Evolutionary conservation across 2,329 filamentous ascomycete species (phyloP), one percentile per base, ranked within the genome.

Genomic region (Grosmannia penicillata): DNA sequence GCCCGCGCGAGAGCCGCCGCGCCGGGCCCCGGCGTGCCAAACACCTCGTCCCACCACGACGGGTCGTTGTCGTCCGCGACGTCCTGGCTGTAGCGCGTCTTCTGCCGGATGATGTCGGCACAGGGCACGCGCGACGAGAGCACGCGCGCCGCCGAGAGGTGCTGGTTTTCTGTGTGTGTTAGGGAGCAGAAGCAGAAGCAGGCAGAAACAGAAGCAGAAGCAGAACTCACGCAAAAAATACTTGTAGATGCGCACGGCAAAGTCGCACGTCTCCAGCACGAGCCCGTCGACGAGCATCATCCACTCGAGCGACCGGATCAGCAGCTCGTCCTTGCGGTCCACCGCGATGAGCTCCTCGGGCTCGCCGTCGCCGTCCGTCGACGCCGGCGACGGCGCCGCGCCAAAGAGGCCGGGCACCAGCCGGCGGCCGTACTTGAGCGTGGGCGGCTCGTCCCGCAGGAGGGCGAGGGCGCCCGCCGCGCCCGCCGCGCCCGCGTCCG

Each of bases 251-350:
- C 75, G 69, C 23, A 73, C 72, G 30, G 84, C 76, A 33, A 51
- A 58, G 21, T 49, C 48, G 47, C 55, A 57, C 25, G 55, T 56
- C 42, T 55, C 53, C 15, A 50, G 46, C 2, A 55, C 49, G 29
- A 53, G 47, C 3, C 51, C 78, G 36, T 81, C 73, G 8, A 89
- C 70, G 40, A 83, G 68, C 41, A 83, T 62, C 54, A 89, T 78
- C 87, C 89, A 96, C 52, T 93, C 82, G 42, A 95, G 61, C 27
- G 82, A 77, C 40, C 80, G 72, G 33, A 95, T 84, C 37, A 94
- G 66, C 25, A 68, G 57, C 48, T 79, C 73, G 45, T 89, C 78
- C 42, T 80, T 72, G 31, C 66, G 58, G 8, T 75, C 66, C 9
- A 77, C 60, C 9, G 49, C 51, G 11, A 47, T 24, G n/a, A 46